Base-by-base conservation (phyloP, 257 asterid genomes). In the Plantago major region DNA sequence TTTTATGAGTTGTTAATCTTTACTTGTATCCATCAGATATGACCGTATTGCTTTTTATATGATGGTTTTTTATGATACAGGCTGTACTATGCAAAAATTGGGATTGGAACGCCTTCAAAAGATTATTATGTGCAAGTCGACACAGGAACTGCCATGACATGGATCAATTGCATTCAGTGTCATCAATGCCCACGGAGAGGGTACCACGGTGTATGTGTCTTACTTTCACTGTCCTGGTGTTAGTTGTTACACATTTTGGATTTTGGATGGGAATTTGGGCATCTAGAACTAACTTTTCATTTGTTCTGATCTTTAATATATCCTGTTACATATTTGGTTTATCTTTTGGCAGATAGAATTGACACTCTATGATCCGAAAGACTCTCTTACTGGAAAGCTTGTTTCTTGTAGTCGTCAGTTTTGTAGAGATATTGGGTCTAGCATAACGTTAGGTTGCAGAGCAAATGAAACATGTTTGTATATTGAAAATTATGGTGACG, bases 91-190 rank as follows among this genome's bases (percentile, higher is more conserved):
- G 97, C 99, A 64, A 84, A 78, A 81, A 85, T 93, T 56, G 97
- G 96, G 63, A 93, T 93, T 61, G 99, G 99, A 72, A 89, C 95
- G 10, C 99, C 99, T 48, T 72, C 99, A 28, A 80, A 83, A 78
- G 97, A 81, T 76, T 92, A 86, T 73, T 86, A 86, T 82, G 97
- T 92, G 73, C 99, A 92, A 82, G 97, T 92, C 60, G 99, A 92
- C 79, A 92, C 99, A 0, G 99, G 99, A 63, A 92, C 89, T 63
- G 99, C 89, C 74, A 86, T 93, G 70, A 89, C 88, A 74, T 93
- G 99, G 97, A 89, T 93, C 68, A 89, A 89, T 83, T 93, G 99
- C 76, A 74, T 89, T 68, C 91, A 84, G 70, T 93, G 99, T 80
- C 86, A 13, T 14, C 80, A 83, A 62, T 93, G 99, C 76, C 96